Conservation (phyloP, 2,329 filamentous ascomycete species). For the Phyllosticta capitalensis region DNA sequence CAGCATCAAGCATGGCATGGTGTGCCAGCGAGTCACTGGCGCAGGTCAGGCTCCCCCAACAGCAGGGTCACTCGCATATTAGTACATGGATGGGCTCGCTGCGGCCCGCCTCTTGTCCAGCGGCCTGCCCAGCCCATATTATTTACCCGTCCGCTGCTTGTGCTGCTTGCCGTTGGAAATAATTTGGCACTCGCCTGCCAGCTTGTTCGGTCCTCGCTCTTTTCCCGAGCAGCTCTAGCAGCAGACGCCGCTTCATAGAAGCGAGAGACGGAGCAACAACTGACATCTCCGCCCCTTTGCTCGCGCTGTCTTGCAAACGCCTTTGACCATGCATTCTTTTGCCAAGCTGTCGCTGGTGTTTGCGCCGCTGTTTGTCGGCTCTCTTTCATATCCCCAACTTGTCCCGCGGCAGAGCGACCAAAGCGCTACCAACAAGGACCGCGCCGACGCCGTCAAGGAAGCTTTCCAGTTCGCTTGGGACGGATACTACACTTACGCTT, state of each 20-base stretch:
- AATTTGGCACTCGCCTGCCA: background rate
- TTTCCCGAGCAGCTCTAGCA: background rate
- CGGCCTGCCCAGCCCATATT: background rate
- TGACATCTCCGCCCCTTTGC: background rate
- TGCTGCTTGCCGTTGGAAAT: background rate
- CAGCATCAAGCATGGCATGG: background rate
- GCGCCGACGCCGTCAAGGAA: constrained; percentile 26
- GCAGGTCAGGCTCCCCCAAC: constrained; percentile 1
- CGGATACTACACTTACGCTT: constrained; percentile 60
- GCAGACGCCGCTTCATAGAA: background rate
- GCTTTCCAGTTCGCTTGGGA: constrained; percentile 27
- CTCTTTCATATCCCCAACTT: constrained; percentile 2
- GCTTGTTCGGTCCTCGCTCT: background rate
- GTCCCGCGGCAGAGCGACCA: background rate
- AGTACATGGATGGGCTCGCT: background rate
- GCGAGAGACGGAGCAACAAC: background rate
- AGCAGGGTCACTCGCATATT: background rate
- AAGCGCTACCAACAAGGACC: constrained; percentile 8
- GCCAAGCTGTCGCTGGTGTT: background rate
- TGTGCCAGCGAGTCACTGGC: constrained; percentile 1
- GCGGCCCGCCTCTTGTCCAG: background rate
- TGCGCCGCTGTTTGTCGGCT: background rate
- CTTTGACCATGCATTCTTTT: constrained; percentile 2
- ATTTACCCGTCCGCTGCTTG: background rate
- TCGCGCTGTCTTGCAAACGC: background rate